Evolutionary conservation across 352 stramenopile species (phyloP).

Genomic region (Pythium dissotocum): DNA sequence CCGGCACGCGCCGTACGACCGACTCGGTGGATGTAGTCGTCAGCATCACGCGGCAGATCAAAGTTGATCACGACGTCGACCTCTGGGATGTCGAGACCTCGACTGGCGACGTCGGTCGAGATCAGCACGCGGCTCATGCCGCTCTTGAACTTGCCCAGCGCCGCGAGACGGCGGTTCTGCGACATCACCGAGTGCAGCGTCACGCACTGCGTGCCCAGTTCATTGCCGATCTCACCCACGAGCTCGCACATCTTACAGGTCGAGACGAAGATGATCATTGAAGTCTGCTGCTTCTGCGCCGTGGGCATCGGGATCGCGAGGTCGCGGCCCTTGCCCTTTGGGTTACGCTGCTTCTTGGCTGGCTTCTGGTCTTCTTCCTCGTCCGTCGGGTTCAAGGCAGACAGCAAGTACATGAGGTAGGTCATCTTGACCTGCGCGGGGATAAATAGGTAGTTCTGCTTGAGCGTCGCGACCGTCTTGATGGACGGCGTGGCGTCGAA

Average conservation of each 20-base stretch:
- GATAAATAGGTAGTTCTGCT: conserved; percentile 98
- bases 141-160: conserved; percentile 97
- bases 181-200: conserved; percentile 96
- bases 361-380: conserved; percentile 55
- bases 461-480: conserved; percentile 92
- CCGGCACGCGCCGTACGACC: conserved; percentile 77
- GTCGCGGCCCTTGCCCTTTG: conserved; percentile 39
- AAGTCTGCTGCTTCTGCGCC: conserved; percentile 44
- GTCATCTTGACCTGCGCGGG: conserved; percentile 95
- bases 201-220: conserved; percentile 93
- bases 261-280: conserved; percentile 97
- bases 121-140: conserved; percentile 93
- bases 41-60: conserved; percentile 93
- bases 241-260: conserved; percentile 96
- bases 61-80: conserved; percentile 98
- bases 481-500: conserved; percentile 77
- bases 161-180: conserved; percentile 92
- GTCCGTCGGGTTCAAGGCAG: conserved; percentile 50
- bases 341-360: conserved; percentile 32
- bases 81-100: conserved; percentile 96
- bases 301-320: conserved; percentile 18
- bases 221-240: conserved; percentile 92
- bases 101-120: conserved; percentile 96
- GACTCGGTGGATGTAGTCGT: conserved; percentile 95
- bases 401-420: conserved; percentile 92